Evolutionary conservation across 2,329 filamentous ascomycete species (phyloP).

Genomic region (Reticulascus tulasneorum): DNA sequence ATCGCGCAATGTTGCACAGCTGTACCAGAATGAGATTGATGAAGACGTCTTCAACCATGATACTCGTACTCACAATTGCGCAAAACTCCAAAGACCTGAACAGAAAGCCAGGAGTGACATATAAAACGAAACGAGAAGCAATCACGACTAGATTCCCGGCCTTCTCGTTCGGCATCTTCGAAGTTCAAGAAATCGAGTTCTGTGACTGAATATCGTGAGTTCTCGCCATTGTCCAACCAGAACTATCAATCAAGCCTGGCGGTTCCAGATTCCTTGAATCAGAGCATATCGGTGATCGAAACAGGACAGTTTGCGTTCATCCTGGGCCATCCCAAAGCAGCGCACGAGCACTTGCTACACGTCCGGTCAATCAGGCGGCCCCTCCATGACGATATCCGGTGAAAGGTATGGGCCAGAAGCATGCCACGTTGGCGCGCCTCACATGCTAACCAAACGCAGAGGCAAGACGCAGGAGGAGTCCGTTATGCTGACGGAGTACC

Average conservation of each 20-base stretch:
- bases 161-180: too few relatives aligned
- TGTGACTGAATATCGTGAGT: neutral
- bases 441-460: constrained; percentile 6
- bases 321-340: too few relatives aligned
- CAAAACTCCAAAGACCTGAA: neutral
- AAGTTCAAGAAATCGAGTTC: neutral
- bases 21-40: neutral
- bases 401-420: constrained; percentile 10
- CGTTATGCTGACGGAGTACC: constrained; percentile 3
- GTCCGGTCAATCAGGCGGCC: neutral
- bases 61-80: too few relatives aligned
- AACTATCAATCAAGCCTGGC: constrained; percentile 1
- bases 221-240: neutral
- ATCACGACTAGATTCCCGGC: too few relatives aligned
- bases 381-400: constrained; percentile 9
- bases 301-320: too few relatives aligned
- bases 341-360: neutral
- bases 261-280: neutral
- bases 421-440: constrained; percentile 12
- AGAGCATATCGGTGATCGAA: neutral
- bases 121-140: neutral
- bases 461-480: neutral
- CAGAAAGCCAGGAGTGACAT: neutral
- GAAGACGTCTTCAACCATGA: too few relatives aligned
- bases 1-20: constrained; percentile 11